Evolutionary conservation across 2,329 filamentous ascomycete species (phyloP).

Genomic region (Colletotrichum limetticola): DNA sequence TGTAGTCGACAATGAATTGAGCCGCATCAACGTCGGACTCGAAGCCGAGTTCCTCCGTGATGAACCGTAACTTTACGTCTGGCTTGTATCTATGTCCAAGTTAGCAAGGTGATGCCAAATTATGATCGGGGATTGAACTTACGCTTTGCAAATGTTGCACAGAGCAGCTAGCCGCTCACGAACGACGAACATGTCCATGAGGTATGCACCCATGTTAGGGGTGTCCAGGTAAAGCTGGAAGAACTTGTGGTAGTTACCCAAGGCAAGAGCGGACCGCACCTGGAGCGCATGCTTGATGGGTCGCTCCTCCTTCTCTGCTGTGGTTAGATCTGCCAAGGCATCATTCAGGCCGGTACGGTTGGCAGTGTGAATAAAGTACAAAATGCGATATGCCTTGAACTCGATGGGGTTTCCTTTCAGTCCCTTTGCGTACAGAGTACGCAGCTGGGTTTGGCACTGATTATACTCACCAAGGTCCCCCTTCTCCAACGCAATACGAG

Average conservation of each 20-base stretch:
- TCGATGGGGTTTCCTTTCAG: constrained; percentile 91
- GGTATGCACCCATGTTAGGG: constrained; percentile 95
- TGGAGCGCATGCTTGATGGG: constrained; percentile 91
- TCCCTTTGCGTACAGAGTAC: constrained; percentile 87
- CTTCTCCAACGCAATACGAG: constrained; percentile 96
- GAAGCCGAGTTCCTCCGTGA: constrained; percentile 96
- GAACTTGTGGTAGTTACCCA: constrained; percentile 97
- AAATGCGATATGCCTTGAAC: constrained; percentile 99
- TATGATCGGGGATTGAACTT: constrained; percentile 56
- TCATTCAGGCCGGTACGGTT: constrained; percentile 99
- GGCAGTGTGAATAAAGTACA: constrained; percentile 99
- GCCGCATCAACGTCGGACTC: constrained; percentile 91
- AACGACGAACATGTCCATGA: constrained; percentile 99
- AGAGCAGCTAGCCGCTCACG: constrained; percentile 92
- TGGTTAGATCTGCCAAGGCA: constrained; percentile 97
- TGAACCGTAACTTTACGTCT: constrained; percentile 87
- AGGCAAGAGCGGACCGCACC: constrained; percentile 89
- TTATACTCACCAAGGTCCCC: constrained; percentile 99
- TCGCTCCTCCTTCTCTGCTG: constrained; percentile 89
- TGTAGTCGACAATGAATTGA: constrained; percentile 87
- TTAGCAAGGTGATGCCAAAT: constrained; percentile 54
- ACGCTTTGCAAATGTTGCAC: constrained; percentile 95
- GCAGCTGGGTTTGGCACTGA: constrained; percentile 98
- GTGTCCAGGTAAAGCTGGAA: constrained; percentile 96
- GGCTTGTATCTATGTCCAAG: constrained; percentile 81